Base-by-base conservation (phyloP, 2,329 filamentous ascomycete genomes). In the Magnaporthiopsis poae region DNA sequence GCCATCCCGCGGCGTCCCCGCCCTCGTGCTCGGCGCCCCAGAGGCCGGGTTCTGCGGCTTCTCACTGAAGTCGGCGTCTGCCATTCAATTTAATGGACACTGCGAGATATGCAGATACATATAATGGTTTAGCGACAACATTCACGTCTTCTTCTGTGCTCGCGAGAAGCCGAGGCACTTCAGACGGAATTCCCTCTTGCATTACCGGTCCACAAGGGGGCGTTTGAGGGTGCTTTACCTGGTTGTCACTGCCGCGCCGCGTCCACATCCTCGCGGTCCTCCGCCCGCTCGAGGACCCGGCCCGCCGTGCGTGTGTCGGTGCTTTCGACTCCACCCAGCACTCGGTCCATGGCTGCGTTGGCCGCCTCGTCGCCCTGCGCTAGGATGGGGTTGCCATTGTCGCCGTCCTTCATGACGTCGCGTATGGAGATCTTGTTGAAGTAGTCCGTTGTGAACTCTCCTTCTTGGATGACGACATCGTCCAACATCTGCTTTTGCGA, bases 401-500 rank as follows among this genome's bases (percentile, higher is more conserved):
- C 82, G 68, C 88, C 86, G 39, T 85, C 83, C 65, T 83, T 85
- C 33, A 91, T 81, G 64, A 90, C 88, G 68, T 91, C 90, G 56
- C 86, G 83, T 64, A 89, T 88, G 2, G 84, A 80, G 71, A 93
- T 61, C 90, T 81, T 92, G 72, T 92, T 92, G 78, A 96, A 94
- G 75, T 96, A 93, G 73, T 99, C 95, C 0, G 95, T 99, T 0
- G 94, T 99, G 76, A 99, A 99, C 71, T 94, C 92, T 69, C 95
- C 95, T 75, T 98, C 95, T 74, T 99, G 96, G 71, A 99, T 99
- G 67, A 99, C 93, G 9, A 99, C 92, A 70, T 99, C 95, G 73
- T 99, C 95, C 0, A 99, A 84, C 86, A 99, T 92, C 72, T 96
- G 91, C 80, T 99, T 99, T 77, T 99, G 95, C 65, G 95, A 96